Percentiles rank a stretch among this genome's conserved stretches.
Conservation (phyloP, 345 rosid species). For the Sonneratia caseolaris region DNA sequence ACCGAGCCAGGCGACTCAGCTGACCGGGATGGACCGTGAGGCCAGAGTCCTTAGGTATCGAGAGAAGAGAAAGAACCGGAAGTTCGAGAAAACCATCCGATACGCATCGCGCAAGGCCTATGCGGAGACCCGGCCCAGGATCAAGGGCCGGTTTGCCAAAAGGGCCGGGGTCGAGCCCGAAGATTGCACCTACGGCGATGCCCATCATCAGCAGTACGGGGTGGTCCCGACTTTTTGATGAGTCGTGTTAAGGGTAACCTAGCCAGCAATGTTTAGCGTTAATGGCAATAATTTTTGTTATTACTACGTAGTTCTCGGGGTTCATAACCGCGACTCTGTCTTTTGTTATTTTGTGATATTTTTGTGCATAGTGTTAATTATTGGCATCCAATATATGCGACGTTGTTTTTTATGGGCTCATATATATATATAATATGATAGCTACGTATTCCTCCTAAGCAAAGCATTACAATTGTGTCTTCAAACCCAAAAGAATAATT, state of each 20-base stretch:
- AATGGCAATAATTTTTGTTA: neutral
- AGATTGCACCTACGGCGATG: constrained; percentile 14
- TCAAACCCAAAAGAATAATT: no score
- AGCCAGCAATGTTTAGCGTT: neutral
- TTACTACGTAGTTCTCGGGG: neutral
- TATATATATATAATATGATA: no score
- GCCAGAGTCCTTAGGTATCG: constrained; percentile 89
- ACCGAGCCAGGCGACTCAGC: constrained; percentile 18
- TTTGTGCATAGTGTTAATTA: neutral
- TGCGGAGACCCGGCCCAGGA: constrained; percentile 87
- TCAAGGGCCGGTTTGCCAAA: constrained; percentile 93
- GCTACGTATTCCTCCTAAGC: no score
- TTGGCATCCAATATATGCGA: neutral
- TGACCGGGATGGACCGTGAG: constrained; percentile 59
- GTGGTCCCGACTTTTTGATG: constrained; percentile 61
- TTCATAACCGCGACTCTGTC: neutral
- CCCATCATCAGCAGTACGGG: constrained; percentile 41
- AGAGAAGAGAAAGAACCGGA: constrained; percentile 92
- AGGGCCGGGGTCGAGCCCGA: constrained; percentile 44
- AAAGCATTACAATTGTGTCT: no score
- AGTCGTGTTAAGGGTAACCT: neutral
- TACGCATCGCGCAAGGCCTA: constrained; percentile 92
- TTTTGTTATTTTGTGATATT: no score
- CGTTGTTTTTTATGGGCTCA: constrained; percentile 4
- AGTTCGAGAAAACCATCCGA: constrained; percentile 92